phyloP scores from a whole-genome alignment of 768 basidiomycete species.

The Leccinum boreale region DNA sequence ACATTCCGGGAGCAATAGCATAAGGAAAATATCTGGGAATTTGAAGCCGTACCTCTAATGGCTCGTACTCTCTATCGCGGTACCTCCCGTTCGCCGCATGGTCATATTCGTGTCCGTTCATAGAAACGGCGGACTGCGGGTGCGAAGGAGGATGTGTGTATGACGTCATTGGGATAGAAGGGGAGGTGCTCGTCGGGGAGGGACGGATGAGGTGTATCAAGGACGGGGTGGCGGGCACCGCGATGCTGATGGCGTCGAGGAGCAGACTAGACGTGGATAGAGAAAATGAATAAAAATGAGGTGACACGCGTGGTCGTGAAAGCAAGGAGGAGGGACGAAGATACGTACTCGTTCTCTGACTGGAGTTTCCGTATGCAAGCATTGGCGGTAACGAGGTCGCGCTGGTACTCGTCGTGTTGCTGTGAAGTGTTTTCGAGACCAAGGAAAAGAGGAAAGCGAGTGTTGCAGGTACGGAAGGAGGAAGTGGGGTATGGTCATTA shows the following conservation, averaged over 20 bases:
- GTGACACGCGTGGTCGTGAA: background rate
- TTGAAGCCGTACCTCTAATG: conserved; percentile 11
- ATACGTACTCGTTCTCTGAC: conserved; percentile 31
- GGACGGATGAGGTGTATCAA: conserved; percentile 30
- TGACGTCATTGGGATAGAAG: conserved; percentile 17
- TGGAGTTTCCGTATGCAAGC: conserved; percentile 28
- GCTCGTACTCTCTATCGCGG: conserved; percentile 24
- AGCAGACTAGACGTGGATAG: conserved; percentile 25
- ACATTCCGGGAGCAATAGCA: background rate
- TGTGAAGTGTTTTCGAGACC: background rate
- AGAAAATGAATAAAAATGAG: background rate
- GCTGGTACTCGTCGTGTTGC: conserved; percentile 26
- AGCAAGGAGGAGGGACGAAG: background rate
- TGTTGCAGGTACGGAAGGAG: background rate
- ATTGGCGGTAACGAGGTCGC: conserved; percentile 28
- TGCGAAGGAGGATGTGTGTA: conserved; percentile 12
- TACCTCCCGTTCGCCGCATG: conserved; percentile 27
- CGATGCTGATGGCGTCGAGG: conserved; percentile 32
- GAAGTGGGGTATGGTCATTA: background rate
- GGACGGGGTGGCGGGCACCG: conserved; percentile 31
- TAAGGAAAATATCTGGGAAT: background rate
- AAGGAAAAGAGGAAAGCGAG: background rate
- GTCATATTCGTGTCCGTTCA: conserved; percentile 25
- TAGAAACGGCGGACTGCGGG: conserved; percentile 9
- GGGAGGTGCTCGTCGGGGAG: conserved; percentile 22